Evolutionary conservation across 169 alveolate genomes (phyloP), one percentile per base, ranked within the genome.

Genomic region (Plasmodium yoelii): DNA sequence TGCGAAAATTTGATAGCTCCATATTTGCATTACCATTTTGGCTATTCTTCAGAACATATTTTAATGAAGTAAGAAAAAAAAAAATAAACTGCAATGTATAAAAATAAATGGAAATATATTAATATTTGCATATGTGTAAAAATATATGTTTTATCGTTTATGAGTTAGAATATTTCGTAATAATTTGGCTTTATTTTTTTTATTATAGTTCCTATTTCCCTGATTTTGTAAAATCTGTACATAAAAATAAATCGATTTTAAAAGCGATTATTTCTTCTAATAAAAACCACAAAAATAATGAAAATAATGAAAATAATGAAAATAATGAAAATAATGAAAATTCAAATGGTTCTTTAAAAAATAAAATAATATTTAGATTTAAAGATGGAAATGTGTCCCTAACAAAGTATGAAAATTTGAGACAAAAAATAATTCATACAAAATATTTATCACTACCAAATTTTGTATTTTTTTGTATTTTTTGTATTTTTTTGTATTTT

Each of bases 21-120:
- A 1, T 77, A 77, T 55, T 77, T 74, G 49, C 13, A 51, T 59
- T 77, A 77, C 44, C 39, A 77, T 34, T 77, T 77, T 64, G 73
- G 73, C 15, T 77, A 49, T 28, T 22, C 77, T 18, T 77, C 89
- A n/a, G 51, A 22, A 24, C 56, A 63, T 34, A 60, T 77, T 39
- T 53, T 77, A 13, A 77, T 77, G 89, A 28, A 55, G 89, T 77
- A 77, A 5, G 70, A 26, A 44, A 19, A 15, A 67, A 34, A 46
- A 24, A 6, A 34, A 56, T 26, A 47, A 5, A 12, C 42, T 28
- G 1, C 39, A 5, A 28, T 1, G 5, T 1, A 28, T 28, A 28
- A 28, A 34, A 34, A 34, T 34, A 34, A 34, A 34, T 34, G 42
- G 42, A 34, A 34, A 7, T 5, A 34, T 34, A 34, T 34, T 34